Evolutionary conservation across 257 asterid genomes (phyloP), one percentile per base, ranked within the genome.

Genomic region (Paraleonurus japonicus): DNA sequence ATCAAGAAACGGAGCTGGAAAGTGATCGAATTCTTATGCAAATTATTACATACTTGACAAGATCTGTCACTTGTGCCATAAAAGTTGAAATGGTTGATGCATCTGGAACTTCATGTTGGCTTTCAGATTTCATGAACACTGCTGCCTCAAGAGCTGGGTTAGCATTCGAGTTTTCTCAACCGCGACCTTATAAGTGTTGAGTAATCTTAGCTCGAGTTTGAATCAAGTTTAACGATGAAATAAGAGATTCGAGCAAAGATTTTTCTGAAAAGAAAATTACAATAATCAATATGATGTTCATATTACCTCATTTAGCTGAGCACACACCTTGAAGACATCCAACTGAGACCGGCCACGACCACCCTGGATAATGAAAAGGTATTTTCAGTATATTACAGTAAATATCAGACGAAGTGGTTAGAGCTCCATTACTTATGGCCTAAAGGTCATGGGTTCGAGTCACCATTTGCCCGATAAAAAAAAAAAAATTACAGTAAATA

Each of bases 21-120:
- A 63, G 55, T 45, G 62, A 12, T 23, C 50, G 22, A 35, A 28
- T n/a, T 63, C 17, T 24, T 26, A 53, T 55, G 65, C 50, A 70
- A 69, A 67, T 62, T 35, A 35, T 76, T 24, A 75, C 87, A 45
- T 73, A 86, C 91, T 76, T 72, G 61, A 84, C 83, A 67, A 86
- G 84, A 72, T 81, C 85, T 0, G 73, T 30, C 72, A 82, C 87
- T 71, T 83, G 84, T 73, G 61, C 50, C 88, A 83, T 83, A 57
- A 86, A 81, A 45, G 80, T 60, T 77, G 86, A 82, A 70, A 83
- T 24, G 12, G 85, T 70, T 26, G 83, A 75, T 51, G 81, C 81
- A 73, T 81, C 88, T 37, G 87, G 85, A 80, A 68, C 69, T 59
- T 78, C 73, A 33, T 50, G 5, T 50, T 73, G 77, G n/a, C 57